Evolutionary conservation across 2,329 filamentous ascomycete genomes (phyloP).

Genomic region (Colletotrichum aenigma): DNA sequence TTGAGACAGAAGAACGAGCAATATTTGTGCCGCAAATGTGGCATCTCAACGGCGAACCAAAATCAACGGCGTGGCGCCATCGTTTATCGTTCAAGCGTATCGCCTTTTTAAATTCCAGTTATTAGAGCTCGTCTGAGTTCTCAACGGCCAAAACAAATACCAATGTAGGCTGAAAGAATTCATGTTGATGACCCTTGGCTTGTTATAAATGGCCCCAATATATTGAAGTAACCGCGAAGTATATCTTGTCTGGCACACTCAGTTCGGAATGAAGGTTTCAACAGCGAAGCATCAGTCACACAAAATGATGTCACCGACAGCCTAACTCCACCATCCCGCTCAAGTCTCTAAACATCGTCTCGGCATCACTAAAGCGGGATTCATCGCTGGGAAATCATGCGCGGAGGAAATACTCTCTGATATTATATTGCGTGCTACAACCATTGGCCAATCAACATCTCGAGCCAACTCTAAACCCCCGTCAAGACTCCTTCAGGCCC

Average conservation of each 20-base stretch:
- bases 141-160: neutral
- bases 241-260: accelerated
- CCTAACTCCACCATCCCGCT: accelerated
- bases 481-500: neutral
- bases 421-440: too few relatives aligned
- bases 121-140: neutral
- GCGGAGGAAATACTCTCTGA: too few relatives aligned
- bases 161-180: too few relatives aligned
- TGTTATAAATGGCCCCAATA: too few relatives aligned
- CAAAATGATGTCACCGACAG: accelerated
- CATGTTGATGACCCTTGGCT: too few relatives aligned
- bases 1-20: neutral
- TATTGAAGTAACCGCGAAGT: too few relatives aligned
- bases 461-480: neutral
- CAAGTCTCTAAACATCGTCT: too few relatives aligned
- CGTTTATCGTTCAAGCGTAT: neutral
- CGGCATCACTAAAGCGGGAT: too few relatives aligned
- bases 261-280: too few relatives aligned
- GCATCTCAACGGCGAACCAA: neutral
- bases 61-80: neutral
- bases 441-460: too few relatives aligned
- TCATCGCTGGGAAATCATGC: too few relatives aligned
- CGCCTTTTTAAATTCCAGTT: accelerated
- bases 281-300: too few relatives aligned
- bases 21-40: neutral